Evolutionary conservation across 1,284 basidiomycete species (phyloP), one percentile per base, ranked within the genome.

Genomic region (Cryptococcus sp.): DNA sequence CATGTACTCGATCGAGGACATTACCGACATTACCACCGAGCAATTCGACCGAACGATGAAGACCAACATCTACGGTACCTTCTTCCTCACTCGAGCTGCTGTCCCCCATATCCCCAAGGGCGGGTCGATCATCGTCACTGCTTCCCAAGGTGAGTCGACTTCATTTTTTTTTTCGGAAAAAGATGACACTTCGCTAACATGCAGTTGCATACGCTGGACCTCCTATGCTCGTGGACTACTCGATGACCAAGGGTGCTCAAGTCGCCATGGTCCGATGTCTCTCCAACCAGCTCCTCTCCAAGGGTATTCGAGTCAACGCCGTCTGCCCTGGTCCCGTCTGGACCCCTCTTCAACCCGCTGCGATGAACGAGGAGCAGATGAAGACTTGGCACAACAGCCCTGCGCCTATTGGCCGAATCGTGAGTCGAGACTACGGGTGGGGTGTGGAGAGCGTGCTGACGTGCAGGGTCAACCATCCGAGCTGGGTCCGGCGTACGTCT

Each of bases 181-280:
- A 22, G 42, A 44, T 51, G 21, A 51, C 43, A 1, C 19, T 7
- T 31, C 28, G 14, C 14, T 21, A 4, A 23, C 14, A 7, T 7
- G 28, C 45, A 62, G 60, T 65, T 47, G 65, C 64, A 3, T 68
- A 65, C 57, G 59, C 59, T 39, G 70, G 70, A 4, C 66, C 71
- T 6, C 68, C 62, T 32, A 66, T 53, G 52, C 71, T 74, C 68
- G 73, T 82, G 35, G 81, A 83, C 66, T 82, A 79, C 65, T 74
- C 75, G 14, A 62, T 76, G 16, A 81, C 82, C 11, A 83, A 84
- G 65, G 79, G 78, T 4, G 78, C 79, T 5, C 79, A 80, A 56
- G 67, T 76, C 32, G 73, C 76, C 14, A 81, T 82, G 66, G 81
- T 78, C 10, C 76, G 80, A 33, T 75, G 76, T 31, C 72, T 83